Percentiles rank a stretch among this genome's conserved stretches.
phyloP scores from a whole-genome alignment of 2,329 filamentous ascomycete genomes.

The Neofusicoccum umdonicola region DNA sequence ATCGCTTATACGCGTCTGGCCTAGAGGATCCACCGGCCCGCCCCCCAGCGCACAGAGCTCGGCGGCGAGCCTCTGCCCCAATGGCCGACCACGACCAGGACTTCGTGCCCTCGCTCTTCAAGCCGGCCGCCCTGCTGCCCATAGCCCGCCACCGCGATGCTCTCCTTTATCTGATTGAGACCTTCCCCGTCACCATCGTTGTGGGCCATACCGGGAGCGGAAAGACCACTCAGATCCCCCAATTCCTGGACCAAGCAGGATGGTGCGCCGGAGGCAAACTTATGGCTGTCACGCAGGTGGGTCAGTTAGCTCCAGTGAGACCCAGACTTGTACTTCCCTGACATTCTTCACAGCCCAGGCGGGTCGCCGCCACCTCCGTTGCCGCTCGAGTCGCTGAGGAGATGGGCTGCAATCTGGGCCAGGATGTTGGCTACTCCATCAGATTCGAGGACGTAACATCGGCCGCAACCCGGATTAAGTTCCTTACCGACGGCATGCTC shows the following conservation, averaged over 20 bases:
- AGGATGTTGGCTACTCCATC: constrained; percentile 86
- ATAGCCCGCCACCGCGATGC: constrained; percentile 79
- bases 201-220: constrained; percentile 93
- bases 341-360: constrained; percentile 62
- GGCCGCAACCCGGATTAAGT: constrained; percentile 82
- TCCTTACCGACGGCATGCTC: constrained; percentile 88
- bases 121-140: constrained; percentile 77
- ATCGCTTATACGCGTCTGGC: constrained; percentile 1
- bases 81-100: constrained; percentile 40
- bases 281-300: constrained; percentile 86
- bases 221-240: constrained; percentile 93
- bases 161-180: constrained; percentile 84
- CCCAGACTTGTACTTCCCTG: neutral
- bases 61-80: neutral
- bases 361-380: constrained; percentile 88
- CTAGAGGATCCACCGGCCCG: constrained; percentile 4
- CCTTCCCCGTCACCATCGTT: constrained; percentile 78
- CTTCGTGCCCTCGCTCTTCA: constrained; percentile 79
- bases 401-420: constrained; percentile 78
- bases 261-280: constrained; percentile 83
- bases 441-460: constrained; percentile 90
- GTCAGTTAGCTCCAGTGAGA: constrained; percentile 32
- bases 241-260: constrained; percentile 82
- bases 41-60: constrained; percentile 2
- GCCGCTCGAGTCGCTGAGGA: constrained; percentile 88